Conservation (phyloP, 2,329 filamentous ascomycete genomes). For the Cladophialophora bantiana region DNA sequence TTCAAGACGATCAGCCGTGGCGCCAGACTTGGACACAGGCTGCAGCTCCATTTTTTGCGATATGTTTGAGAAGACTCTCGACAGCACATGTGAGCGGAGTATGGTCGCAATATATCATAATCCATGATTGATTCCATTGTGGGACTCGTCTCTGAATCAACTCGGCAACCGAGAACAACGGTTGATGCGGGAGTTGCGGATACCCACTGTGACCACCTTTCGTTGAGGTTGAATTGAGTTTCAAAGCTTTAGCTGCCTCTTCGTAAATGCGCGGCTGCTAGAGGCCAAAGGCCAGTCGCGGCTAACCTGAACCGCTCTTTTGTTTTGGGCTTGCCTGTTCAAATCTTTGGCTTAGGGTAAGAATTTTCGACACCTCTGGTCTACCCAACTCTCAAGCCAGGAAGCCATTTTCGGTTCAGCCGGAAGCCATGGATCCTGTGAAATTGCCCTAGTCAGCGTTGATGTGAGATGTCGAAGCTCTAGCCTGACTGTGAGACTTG, state of each 20-base stretch:
- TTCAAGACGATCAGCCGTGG: neutral
- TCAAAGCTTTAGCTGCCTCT: too few species aligned
- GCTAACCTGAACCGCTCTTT: neutral
- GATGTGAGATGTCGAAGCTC: neutral
- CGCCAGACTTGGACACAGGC: neutral
- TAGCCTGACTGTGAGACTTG: neutral
- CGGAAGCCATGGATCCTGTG: neutral
- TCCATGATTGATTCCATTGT: neutral
- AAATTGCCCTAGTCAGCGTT: neutral
- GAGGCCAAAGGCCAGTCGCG: neutral
- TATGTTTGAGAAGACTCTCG: neutral
- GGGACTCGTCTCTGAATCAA: neutral
- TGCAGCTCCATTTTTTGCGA: neutral
- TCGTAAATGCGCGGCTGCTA: neutral
- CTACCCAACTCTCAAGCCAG: neutral
- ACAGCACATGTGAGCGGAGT: neutral
- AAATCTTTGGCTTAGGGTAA: neutral
- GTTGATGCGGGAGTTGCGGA: neutral
- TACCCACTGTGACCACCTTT: neutral
- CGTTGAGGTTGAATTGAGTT: too few species aligned
- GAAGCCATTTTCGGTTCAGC: neutral
- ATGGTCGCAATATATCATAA: neutral
- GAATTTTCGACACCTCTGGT: neutral
- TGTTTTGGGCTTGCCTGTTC: neutral
- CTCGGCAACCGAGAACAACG: neutral